phyloP scores from a whole-genome alignment of 495 filamentous ascomycete genomes.

The Penicillium lividum region DNA sequence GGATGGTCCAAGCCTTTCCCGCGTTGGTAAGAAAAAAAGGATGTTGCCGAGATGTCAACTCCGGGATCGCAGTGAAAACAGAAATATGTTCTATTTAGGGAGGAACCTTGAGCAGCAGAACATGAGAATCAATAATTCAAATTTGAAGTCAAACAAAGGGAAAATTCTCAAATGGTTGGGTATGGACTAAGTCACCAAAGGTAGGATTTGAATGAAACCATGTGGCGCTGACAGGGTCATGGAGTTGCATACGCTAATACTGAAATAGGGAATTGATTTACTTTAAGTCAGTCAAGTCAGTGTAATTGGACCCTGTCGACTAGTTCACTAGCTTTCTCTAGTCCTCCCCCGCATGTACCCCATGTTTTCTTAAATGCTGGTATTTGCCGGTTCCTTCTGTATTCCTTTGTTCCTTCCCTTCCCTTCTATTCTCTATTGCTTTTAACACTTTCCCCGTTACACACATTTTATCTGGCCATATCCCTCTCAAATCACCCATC shows the following conservation, averaged over 20 bases:
- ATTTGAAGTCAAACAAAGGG: background rate
- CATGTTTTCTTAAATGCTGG: background rate
- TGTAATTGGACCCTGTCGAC: background rate
- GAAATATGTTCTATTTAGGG: too few relatives aligned
- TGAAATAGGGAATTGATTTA: constrained; percentile 2
- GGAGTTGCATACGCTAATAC: constrained; percentile 24
- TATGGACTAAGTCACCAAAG: background rate
- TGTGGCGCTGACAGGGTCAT: constrained; percentile 22
- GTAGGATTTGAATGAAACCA: constrained; percentile 25
- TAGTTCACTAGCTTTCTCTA: background rate
- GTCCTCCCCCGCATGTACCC: background rate
- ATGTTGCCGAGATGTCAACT: constrained; percentile 4
- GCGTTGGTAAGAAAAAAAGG: background rate
- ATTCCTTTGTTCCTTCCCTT: background rate
- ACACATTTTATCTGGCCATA: too few relatives aligned
- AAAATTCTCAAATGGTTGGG: background rate
- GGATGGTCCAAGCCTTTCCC: background rate
- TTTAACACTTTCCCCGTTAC: background rate
- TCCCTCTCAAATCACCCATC: constrained; percentile 1
- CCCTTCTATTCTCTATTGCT: background rate
- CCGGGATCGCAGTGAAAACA: too few relatives aligned
- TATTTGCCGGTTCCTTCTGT: background rate
- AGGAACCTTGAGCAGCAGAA: too few relatives aligned
- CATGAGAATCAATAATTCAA: background rate
- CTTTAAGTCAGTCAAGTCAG: background rate